A percentile compares a stretch with the other conserved stretches of the same genome.
Evolutionary conservation across 106 monocot species (phyloP).

Genomic region (Dioscorea alata): DNA sequence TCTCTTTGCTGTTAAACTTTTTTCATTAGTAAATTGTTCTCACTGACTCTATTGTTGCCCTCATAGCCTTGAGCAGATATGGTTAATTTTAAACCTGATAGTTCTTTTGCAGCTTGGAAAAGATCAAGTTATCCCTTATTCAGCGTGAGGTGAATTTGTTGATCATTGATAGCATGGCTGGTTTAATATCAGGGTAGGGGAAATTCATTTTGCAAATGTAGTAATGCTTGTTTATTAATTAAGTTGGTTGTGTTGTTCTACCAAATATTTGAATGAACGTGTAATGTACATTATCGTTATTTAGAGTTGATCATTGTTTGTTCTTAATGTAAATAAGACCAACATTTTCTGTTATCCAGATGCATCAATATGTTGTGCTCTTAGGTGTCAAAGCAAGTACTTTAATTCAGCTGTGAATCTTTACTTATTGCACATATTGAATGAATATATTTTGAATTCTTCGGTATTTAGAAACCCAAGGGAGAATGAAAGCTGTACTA

Average conservation of each 20-base stretch:
- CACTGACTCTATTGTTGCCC: too few species aligned
- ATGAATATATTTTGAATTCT: background rate
- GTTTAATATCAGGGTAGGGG: constrained; percentile 51
- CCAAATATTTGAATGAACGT: too few species aligned
- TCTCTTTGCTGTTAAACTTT: background rate
- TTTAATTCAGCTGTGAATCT: background rate
- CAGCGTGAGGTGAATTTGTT: constrained; percentile 83
- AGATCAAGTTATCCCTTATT: constrained; percentile 66
- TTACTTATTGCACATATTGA: background rate
- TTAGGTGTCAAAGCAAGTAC: background rate
- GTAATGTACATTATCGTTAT: too few species aligned
- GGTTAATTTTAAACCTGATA: background rate
- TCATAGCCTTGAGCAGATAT: too few species aligned
- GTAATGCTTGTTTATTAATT: background rate
- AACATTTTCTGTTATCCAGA: too few species aligned
- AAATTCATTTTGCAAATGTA: background rate
- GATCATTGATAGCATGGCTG: constrained; percentile 93
- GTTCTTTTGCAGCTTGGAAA: constrained; percentile 56
- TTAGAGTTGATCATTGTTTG: too few species aligned
- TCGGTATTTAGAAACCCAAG: constrained; percentile 21
- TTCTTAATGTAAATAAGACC: too few species aligned
- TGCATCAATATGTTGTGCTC: background rate
- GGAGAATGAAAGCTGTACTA: constrained; percentile 46
- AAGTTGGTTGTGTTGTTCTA: too few species aligned
- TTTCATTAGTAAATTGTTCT: too few species aligned